A percentile compares a stretch with the other conserved stretches of the same genome.
Evolutionary conservation across 306 rosid genomes (phyloP).

Genomic region (Cucumis hystrix): DNA sequence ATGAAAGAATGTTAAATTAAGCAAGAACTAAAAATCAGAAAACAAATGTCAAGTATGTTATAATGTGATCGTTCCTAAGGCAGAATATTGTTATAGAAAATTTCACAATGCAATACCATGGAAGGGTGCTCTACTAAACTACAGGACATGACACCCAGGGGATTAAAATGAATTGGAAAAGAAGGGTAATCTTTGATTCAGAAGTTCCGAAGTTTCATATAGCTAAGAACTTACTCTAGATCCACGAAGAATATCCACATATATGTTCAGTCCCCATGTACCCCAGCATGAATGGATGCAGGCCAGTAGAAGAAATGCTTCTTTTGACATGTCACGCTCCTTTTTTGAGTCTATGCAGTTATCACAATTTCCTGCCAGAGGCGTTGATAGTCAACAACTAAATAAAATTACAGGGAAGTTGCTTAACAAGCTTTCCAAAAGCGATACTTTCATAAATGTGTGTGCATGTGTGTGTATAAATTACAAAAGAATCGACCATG

Average conservation of each 20-base stretch:
- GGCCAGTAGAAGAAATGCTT: conserved; percentile 81
- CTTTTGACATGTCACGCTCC: conserved; percentile 69
- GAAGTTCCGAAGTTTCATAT: not conserved
- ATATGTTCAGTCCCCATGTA: conserved; percentile 75
- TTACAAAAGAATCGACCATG: not conserved
- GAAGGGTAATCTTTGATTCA: not conserved
- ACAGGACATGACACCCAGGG: no score
- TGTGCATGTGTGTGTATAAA: no score
- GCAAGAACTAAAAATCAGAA: conserved; percentile 3
- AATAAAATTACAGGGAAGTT: not conserved
- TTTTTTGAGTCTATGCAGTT: conserved; percentile 51
- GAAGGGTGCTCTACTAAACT: no score
- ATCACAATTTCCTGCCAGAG: conserved; percentile 65
- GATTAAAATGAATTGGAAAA: no score
- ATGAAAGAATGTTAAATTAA: conserved; percentile 18
- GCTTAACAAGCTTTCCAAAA: not conserved
- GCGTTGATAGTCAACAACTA: not conserved
- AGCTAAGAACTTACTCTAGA: conserved; percentile 58
- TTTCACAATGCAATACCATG: no score
- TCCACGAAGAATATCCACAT: conserved; percentile 73
- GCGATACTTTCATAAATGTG: not conserved
- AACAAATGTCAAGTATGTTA: no score
- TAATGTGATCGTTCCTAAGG: no score
- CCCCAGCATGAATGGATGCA: conserved; percentile 64
- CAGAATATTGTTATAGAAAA: no score